Base-by-base conservation (phyloP, 1,139 yeast species). In the Yamadazyma trypodendri region DNA sequence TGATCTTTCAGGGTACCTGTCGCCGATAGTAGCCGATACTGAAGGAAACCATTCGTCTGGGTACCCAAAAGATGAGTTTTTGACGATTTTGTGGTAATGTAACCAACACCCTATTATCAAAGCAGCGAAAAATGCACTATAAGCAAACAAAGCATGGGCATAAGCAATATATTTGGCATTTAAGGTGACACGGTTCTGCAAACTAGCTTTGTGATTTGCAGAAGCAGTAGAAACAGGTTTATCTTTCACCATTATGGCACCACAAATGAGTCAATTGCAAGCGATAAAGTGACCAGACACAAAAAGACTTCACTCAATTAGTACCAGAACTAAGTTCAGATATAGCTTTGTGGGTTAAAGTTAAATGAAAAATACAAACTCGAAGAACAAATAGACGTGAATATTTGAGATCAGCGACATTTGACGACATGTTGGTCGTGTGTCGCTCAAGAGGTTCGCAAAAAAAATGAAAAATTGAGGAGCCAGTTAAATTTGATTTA, bases 1-100 rank as follows among this genome's bases (percentile, higher is more conserved):
- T 2, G 96, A 86, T 50, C 98, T 72, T 62, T 92, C 98, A 0
- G 98, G 98, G 56, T 89, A 92, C 47, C 97, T 63, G 57, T 92
- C 98, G 36, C 98, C 98, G 56, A 92, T 92, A 1, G 98, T 79
- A 1, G 98, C 97, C 23, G 95, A 84, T 2, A 92, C 98, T 52
- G 95, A 84, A 1, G 98, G 98, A 55, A 92, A 90, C 98, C 98
- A 92, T 61, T 92, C 98, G 42, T 89, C 94, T 1, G 98, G 98
- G 56, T 87, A 92, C 0, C 96, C 95, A 55, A 71, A 90, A 45
- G 79, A 78, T 32, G 92, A 84, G 58, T 92, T 92, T 52, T 81
- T 72, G 10, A 92, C 96, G 54, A 92, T 92, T 58, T 92, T 90
- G 44, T 84, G 68, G 59, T 81, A 89, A 60, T 89, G 97, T 12